These are phyloP conservation scores for Saccharomyces eubayanus DNA, from an alignment of 805 yeast genomes.

Conservation along the genomic window DNA sequence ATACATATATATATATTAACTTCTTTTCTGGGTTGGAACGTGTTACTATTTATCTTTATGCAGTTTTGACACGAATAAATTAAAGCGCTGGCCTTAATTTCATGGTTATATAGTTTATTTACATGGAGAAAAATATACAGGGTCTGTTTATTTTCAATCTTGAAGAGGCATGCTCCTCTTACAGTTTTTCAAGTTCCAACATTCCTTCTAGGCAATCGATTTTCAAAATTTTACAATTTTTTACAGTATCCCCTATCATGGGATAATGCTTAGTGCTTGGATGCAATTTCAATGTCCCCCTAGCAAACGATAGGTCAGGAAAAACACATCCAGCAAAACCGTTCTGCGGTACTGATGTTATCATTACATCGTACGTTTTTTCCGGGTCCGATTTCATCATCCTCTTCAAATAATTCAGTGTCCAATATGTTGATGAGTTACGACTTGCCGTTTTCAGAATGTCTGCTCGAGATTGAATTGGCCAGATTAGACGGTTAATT, in stretches of 20 bases:
- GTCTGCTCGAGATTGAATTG: constrained; percentile 39
- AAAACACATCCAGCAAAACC: constrained; percentile 30
- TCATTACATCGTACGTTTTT: constrained; percentile 29
- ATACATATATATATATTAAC: background rate
- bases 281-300: constrained; percentile 26
- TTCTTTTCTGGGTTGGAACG: background rate
- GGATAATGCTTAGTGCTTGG: constrained; percentile 24
- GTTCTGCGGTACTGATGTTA: constrained; percentile 36
- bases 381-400: constrained; percentile 6
- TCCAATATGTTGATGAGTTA: constrained; percentile 33
- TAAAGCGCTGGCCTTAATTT: constrained; percentile 1
- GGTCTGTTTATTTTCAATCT: background rate
- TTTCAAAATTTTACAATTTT: constrained; percentile 33
- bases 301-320: constrained; percentile 23
- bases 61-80: background rate
- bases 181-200: constrained; percentile 23
- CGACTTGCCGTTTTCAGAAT: constrained; percentile 28
- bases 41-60: background rate
- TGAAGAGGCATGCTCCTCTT: constrained; percentile 1
- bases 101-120: background rate
- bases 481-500: constrained; percentile 34
- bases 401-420: constrained; percentile 24
- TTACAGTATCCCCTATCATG: constrained; percentile 38
- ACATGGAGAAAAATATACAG: background rate
- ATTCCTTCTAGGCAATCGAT: constrained; percentile 39